Base-by-base conservation (phyloP, 305 asterid species). In the Stenogyne calaminthoides region DNA sequence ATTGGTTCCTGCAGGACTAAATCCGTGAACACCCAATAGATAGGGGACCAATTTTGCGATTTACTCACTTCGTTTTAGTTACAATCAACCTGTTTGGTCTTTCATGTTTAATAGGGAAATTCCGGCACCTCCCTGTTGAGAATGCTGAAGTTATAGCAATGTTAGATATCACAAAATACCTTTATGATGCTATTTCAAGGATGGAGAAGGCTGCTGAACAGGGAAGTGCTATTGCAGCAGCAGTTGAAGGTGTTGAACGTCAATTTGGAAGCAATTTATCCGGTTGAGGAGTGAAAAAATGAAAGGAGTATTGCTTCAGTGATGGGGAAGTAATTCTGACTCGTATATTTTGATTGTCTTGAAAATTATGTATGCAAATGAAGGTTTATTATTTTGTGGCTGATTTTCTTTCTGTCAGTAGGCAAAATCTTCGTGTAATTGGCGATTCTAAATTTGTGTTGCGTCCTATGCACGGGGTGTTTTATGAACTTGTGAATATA, bases 201-300 rank as follows among this genome's bases (percentile, higher is more conserved):
- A 88, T 92, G 98, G 98, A 95, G 88, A 95, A 95, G 78, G 97
- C 99, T 44, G 97, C 97, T 39, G 99, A 95, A 87, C 97, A 90
- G 80, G 98, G 99, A 70, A 95, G 91, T 80, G 99, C 97, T 54
- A 88, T 95, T 78, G 98, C 98, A 19, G 97, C 97, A 1, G 97
- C 98, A 73, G 98, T 92, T 76, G 98, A 95, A 95, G 99, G 98
- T 64, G 97, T 95, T 75, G 96, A 95, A 79, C 95, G 96, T 34
- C 99, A 92, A 78, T 90, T 83, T 76, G 97, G 99, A 68, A 85
- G 85, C 88, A 89, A 85, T 81, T 88, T 88, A 46, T 68, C 93
- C 32, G 97, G 99, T 92, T 72, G 49, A 60, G 65, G 19, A 8
- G 47, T 61, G 47, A 34, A 32, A 52, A 72, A 52, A 25, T 22